Evolutionary conservation across 768 basidiomycete species (phyloP), one percentile per base, ranked within the genome.

Genomic region (Lentinula boryana): DNA sequence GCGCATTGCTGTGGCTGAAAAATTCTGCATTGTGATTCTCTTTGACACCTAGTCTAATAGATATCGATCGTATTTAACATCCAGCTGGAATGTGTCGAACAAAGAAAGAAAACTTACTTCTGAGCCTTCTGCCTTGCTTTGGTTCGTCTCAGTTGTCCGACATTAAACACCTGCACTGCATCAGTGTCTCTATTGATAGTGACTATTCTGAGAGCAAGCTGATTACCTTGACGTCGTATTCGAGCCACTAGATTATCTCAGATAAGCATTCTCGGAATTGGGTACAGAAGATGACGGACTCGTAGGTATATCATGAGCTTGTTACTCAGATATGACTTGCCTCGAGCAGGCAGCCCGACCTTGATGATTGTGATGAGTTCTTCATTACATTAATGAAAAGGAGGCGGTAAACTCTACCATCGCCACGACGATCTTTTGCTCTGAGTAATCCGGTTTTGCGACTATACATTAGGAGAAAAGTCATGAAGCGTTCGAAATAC

Each of bases 291-390:
- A 27, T 31, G 18, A 71, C 82, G 64, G 64, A 93, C 96, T 74
- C 92, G 91, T 44, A 99, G 80, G 71, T 99, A 99, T 62, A 95
- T 85, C 89, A 87, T 94, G 63, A 99, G 84, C 76, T 96, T 98
- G 75, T 99, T 99, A 72, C 92, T 95, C 62, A 99, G 84, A 73
- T 98, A 99, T 2, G 95, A 98, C 76, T 99, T 99, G 16, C 97
- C 97, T 61, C 97, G 82, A 2, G 97, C 97, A n/a, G 97, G 97
- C 48, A 99, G 75, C 32, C 97, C 97, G 62, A 98, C 94, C 93
- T 95, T 40, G 15, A 3, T 31, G 10, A 40, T 44, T 58, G n/a
- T 46, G 18, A 23, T 48, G 13, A 23, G 16, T 56, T 33, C 21
- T 60, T 54, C 52, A 51, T 32, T 18, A 58, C 40, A 59, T 21